A percentile compares a stretch with the other conserved stretches of the same genome.
Evolutionary conservation across 345 rosid species (phyloP).

Genomic region (Cardamine resedifolia): DNA sequence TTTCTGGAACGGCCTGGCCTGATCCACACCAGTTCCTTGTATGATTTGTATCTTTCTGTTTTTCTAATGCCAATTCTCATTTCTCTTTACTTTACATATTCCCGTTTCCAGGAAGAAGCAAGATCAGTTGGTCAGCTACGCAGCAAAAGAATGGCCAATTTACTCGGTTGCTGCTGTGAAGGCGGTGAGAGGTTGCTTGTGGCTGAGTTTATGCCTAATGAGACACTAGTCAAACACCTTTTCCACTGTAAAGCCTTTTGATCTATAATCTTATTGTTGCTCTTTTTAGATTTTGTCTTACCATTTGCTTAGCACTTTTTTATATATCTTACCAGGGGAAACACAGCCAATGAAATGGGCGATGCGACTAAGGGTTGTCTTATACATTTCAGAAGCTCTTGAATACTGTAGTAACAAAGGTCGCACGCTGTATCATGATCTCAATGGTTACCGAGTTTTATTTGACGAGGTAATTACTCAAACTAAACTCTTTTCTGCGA

Average conservation of each 20-base stretch:
- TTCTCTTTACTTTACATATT: background rate
- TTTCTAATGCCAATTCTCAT: background rate
- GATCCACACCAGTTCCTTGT: conserved; percentile 80
- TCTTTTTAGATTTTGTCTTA: background rate
- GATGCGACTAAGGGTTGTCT: conserved; percentile 86
- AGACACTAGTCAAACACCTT: conserved; percentile 83
- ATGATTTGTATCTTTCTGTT: background rate
- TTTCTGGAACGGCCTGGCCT: conserved; percentile 80
- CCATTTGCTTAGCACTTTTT: no score
- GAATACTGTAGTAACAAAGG: conserved; percentile 80
- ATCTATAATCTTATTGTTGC: background rate
- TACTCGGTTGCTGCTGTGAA: conserved; percentile 83
- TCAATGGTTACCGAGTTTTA: conserved; percentile 81
- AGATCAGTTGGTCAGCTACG: conserved; percentile 72
- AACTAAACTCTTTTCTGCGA: background rate
- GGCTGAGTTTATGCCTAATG: conserved; percentile 82
- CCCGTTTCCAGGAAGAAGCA: conserved; percentile 67
- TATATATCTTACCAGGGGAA: conserved; percentile 63
- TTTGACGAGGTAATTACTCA: conserved; percentile 70
- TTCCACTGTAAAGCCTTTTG: conserved; percentile 62
- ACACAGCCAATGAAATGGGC: conserved; percentile 89
- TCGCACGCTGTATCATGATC: conserved; percentile 77
- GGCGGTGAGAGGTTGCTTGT: conserved; percentile 77
- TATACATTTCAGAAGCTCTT: conserved; percentile 84
- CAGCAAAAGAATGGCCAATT: conserved; percentile 64